A percentile compares a stretch with the other conserved stretches of the same genome.
Evolutionary conservation across 2,329 filamentous ascomycete genomes (phyloP).

Genomic region (Aspergillus sp.): DNA sequence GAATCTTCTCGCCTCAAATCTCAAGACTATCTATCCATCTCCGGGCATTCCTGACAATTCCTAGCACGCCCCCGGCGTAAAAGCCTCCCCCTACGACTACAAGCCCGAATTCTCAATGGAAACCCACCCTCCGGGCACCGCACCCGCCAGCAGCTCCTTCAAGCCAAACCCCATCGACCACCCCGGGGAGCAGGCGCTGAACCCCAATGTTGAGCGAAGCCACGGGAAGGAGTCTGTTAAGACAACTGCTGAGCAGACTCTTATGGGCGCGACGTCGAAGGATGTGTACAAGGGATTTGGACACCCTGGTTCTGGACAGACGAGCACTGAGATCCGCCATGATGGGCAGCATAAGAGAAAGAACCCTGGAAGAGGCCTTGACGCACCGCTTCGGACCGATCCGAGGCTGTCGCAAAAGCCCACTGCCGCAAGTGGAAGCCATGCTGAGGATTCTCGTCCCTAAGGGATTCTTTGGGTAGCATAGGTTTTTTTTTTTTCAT

Average conservation of each 20-base stretch:
- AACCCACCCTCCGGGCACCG: conserved; percentile 65
- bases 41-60: neutral
- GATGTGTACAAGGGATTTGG: conserved; percentile 60
- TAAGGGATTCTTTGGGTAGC: neutral
- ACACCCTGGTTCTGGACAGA: conserved; percentile 56
- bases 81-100: conserved; percentile 58
- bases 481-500: neutral
- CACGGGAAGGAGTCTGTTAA: conserved; percentile 48
- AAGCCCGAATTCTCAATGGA: conserved; percentile 69
- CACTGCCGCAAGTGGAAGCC: neutral
- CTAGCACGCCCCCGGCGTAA: conserved; percentile 67
- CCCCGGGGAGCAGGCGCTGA: conserved; percentile 46
- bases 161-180: conserved; percentile 45
- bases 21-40: no score
- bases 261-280: conserved; percentile 57
- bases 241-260: conserved; percentile 51
- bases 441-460: neutral
- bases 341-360: conserved; percentile 50
- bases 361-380: conserved; percentile 44
- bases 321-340: conserved; percentile 52
- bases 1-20: neutral
- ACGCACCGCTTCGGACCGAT: neutral
- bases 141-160: conserved; percentile 59
- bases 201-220: conserved; percentile 42
- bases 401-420: conserved; percentile 7